Conservation (phyloP, 345 rosid genomes). For the Kernera saxatilis region DNA sequence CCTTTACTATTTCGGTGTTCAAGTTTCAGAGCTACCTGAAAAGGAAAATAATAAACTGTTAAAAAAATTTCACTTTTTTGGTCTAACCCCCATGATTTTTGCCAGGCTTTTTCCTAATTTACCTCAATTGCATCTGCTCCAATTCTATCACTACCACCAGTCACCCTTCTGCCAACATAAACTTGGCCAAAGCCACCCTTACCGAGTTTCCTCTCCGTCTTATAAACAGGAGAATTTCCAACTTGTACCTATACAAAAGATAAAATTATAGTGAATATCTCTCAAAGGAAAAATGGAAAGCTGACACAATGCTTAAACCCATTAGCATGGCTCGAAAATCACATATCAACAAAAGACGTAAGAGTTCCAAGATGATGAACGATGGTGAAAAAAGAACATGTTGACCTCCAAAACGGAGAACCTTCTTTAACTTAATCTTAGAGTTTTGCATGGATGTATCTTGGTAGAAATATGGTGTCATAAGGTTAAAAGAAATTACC, state of each 20-base stretch:
- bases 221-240: slow-evolving; percentile 82
- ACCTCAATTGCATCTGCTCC: slow-evolving; percentile 88
- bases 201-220: slow-evolving; percentile 80
- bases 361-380: background rate
- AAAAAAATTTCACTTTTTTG: background rate
- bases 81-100: background rate
- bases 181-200: slow-evolving; percentile 99
- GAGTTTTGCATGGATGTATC: background rate
- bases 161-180: slow-evolving; percentile 80
- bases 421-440: background rate
- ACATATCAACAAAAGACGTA: background rate
- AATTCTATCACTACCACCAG: slow-evolving; percentile 58
- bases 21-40: slow-evolving; percentile 91
- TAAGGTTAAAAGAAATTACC: slow-evolving; percentile 40
- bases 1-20: slow-evolving; percentile 96
- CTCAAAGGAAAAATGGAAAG: background rate
- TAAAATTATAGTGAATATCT: background rate
- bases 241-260: slow-evolving; percentile 67
- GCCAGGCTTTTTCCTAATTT: background rate
- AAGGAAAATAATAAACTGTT: slow-evolving; percentile 3
- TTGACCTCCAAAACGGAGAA: background rate
- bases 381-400: background rate
- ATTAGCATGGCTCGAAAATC: background rate
- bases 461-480: background rate
- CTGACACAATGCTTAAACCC: background rate